Evolutionary conservation across 805 yeast genomes (phyloP), one percentile per base, ranked within the genome.

Genomic region (Nakazawaea populi): DNA sequence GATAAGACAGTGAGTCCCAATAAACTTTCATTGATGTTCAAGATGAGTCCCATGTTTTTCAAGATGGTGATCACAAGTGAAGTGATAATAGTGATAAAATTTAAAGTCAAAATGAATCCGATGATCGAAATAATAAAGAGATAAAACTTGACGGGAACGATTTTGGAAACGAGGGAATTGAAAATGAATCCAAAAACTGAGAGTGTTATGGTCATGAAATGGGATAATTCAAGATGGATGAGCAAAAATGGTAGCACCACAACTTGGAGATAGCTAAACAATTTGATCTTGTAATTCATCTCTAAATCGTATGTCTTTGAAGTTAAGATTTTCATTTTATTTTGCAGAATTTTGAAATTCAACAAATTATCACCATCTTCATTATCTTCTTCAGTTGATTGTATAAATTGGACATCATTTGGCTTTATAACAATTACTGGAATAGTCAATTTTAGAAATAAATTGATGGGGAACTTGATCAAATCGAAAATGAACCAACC

Each of bases 1-100:
- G 82, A 72, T 51, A 79, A 69, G 2, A 77, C 64, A 1, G 79
- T 62, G 31, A 77, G 60, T 2, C 83, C 83, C 47, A 79, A 58
- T 10, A 76, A 51, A 32, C 77, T 75, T 53, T 79, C 82, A 12
- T 72, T 66, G 4, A 79, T 65, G 24, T 61, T 55, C 59, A 75
- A 68, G 28, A 78, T 64, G 6, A 69, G 52, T 1, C 80, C 83
- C 34, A 72, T 56, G 54, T 76, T 75, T 53, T 74, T 75, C 39
- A 79, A 48, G 2, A 68, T 42, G 10, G 36, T 49, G 30, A 69
- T 64, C 6, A 69, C 54, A 10, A 60, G 60, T 4, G 62, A 52
- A 1, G 73, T 68, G 7, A 63, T 46, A 1, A 50, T n/a, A 4
- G 70, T 61, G 14, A 68, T 64, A 39, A 64, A 53, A 24, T 57